Evolutionary conservation across 805 yeast species (phyloP), one percentile per base, ranked within the genome.

Genomic region (Geotrichum ghanense): DNA sequence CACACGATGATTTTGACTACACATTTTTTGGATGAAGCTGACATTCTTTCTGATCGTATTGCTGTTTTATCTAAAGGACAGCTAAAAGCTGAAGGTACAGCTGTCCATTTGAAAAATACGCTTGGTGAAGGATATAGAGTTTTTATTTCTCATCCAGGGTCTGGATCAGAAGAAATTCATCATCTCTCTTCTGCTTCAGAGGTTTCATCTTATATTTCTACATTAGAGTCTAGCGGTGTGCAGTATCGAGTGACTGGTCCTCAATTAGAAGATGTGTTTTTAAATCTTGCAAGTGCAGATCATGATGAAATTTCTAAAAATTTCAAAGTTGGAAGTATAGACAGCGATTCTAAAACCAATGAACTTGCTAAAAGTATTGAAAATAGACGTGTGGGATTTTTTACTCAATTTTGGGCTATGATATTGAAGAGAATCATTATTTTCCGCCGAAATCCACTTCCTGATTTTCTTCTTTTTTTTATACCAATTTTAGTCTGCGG

Each of bases 11-110:
- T 63, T 22, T 49, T 63, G 22, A 63, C 67, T 0, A 63, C 67
- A 1, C 67, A 63, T 48, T 63, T 64, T 47, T 51, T 63, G 22
- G 67, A 63, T 43, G 67, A 63, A 43, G 67, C 67, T 3, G 67
- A 63, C 47, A 40, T 62, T n/a, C 52, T 64, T 12, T 54, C 66
- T 14, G 67, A 63, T 49, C 52, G 60, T 19, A 49, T 63, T 39
- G 63, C 61, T 9, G 62, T 63, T 35, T 42, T 63, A 52, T 57
- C 64, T 16, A 60, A 58, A 44, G 67, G 67, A 7, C 50, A 48
- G 2, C 45, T 63, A 27, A 56, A 54, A 43, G 63, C 63, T 3
- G 49, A 55, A 12, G 67, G 67, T 10, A 53, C 63, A 7, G 54
- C 67, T 3, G 59, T 63, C 5, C 55, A 58, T 34, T 55, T 63